Evolutionary conservation across 176 grass and related monocot genomes (phyloP).

Genomic region (Dendrocalamus sinicus): DNA sequence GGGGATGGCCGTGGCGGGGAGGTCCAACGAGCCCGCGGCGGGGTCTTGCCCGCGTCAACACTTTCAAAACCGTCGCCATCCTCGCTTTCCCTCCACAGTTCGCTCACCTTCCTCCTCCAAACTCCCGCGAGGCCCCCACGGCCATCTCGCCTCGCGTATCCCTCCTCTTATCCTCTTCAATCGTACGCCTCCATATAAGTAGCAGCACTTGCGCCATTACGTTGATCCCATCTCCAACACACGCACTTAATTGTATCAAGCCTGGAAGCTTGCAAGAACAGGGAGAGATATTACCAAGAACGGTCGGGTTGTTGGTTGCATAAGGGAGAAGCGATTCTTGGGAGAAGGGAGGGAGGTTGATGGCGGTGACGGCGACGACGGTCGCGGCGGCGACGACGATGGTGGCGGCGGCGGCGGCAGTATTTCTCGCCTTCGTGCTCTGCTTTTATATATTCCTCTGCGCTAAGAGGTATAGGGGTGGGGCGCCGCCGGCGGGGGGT

Average conservation of each 20-base stretch:
- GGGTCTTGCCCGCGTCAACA: slow-evolving; percentile 36
- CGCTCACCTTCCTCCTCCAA: slow-evolving; percentile 55
- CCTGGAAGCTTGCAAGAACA: slow-evolving; percentile 1
- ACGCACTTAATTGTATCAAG: background rate
- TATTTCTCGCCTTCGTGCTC: slow-evolving; percentile 70
- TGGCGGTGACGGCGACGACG: slow-evolving; percentile 63
- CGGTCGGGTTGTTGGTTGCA: background rate
- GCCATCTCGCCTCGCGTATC: background rate
- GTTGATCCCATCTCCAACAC: slow-evolving; percentile 37
- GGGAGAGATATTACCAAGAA: background rate
- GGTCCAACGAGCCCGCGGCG: slow-evolving; percentile 18
- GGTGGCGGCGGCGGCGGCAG: slow-evolving; percentile 46
- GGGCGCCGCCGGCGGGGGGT: background rate
- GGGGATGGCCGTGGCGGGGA: slow-evolving; percentile 32
- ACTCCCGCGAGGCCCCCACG: slow-evolving; percentile 23
- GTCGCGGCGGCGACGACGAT: slow-evolving; percentile 59
- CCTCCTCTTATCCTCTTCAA: slow-evolving; percentile 41
- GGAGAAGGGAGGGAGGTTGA: background rate
- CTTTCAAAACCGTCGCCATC: slow-evolving; percentile 65
- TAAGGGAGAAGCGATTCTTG: background rate
- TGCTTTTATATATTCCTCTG: slow-evolving; percentile 71
- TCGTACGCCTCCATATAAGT: slow-evolving; percentile 46
- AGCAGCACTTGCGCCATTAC: slow-evolving; percentile 23
- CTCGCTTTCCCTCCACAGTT: slow-evolving; percentile 40
- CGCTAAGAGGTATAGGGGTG: slow-evolving; percentile 51